Base-by-base conservation (phyloP, 352 stramenopile genomes). In the Globisporangium polare region DNA sequence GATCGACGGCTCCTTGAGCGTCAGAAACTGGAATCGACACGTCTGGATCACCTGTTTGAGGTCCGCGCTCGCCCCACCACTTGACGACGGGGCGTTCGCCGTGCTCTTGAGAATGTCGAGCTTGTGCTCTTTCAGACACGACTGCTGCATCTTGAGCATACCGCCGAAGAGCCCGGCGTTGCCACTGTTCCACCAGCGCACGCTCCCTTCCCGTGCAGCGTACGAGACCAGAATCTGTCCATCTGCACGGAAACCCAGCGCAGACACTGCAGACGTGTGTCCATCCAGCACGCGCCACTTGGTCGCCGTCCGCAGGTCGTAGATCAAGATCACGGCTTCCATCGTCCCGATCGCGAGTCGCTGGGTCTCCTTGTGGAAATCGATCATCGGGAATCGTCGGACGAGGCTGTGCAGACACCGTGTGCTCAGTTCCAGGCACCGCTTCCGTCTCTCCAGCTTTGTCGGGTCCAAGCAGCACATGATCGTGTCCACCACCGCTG, bases 201-300 rank as follows among this genome's bases (percentile, higher is more conserved):
- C 82, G 41, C 83, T 92, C 0, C 75, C 80, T 54, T 95, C 84
- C 0, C 84, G 77, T 45, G 86, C 83, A 9, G 83, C 83, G 27
- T 95, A 95, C 45, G 86, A 95, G 20, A 93, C 86, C 8, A 95
- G 51, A 46, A 95, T 87, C 52, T 90, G 82, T 2, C 86, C 86
- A 42, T 95, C 86, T 1, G 51, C 54, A 13, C 86, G 83, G 58
- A 96, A 94, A 8, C 68, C 63, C 31, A 95, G 66, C 0, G 86
- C 86, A 1, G 85, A 93, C 12, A 96, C 62, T 0, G 83, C 80
- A 0, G 78, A 88, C 0, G 73, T 64, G 58, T 96, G 88, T 17
- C 88, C 88, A 26, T 95, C 85, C 6, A 96, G 57, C 17, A 96
- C 87, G 5, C 86, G 81, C 88, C 88, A 96, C 60, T 96, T 96